These are phyloP conservation scores for Dactylonectria macrodidyma DNA, from an alignment of 2,329 filamentous ascomycete genomes.

Conservation along the genomic window DNA sequence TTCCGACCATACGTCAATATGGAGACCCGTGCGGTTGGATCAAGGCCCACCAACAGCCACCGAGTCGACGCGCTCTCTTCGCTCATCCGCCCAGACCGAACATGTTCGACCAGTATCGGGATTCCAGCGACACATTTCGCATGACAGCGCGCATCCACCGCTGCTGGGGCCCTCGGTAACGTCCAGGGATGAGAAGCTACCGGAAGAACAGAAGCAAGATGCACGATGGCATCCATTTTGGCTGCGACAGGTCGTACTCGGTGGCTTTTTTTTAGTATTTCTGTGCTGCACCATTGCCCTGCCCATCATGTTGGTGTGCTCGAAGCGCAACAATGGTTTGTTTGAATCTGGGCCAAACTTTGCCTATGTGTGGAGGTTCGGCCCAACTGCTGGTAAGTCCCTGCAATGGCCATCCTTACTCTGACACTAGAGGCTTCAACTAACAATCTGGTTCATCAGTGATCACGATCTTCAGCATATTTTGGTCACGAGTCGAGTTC, in stretches of 20 bases:
- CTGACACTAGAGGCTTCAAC: background rate
- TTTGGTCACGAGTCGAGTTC: slow-evolving; percentile 14
- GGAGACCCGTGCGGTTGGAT: background rate
- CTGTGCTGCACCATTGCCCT: background rate
- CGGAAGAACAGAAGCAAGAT: background rate
- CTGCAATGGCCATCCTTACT: background rate
- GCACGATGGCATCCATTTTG: background rate
- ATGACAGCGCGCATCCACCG: background rate
- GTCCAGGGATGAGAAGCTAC: background rate
- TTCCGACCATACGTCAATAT: background rate
- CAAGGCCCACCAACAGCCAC: background rate
- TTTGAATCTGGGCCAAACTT: background rate
- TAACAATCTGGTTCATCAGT: background rate
- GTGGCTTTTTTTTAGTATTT: background rate
- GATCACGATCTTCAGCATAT: background rate
- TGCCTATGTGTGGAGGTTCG: background rate
- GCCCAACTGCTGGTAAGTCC: background rate
- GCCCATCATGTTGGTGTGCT: background rate
- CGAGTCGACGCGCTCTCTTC: background rate
- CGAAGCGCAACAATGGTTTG: background rate
- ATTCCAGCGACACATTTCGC: background rate
- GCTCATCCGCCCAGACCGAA: background rate
- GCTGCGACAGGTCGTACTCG: background rate
- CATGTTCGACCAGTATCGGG: background rate
- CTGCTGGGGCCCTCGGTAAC: background rate